Conservation (phyloP, 2,329 filamentous ascomycete species). For the Blastomyces gilchristii region DNA sequence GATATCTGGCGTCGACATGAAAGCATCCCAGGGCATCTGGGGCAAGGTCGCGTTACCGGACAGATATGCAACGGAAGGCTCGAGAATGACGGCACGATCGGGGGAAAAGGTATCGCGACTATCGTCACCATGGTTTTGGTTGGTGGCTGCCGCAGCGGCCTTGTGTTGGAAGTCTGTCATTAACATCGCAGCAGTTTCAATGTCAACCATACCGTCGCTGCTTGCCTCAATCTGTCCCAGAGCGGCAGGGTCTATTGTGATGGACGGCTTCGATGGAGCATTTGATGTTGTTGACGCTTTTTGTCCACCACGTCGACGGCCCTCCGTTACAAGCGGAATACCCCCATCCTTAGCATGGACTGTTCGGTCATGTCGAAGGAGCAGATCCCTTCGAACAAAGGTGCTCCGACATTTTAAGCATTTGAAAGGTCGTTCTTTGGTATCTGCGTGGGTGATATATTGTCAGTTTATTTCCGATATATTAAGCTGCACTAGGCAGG, state of each 20-base stretch:
- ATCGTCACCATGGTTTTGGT: conserved; percentile 38
- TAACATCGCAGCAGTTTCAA: conserved; percentile 96
- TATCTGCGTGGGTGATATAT: conserved; percentile 51
- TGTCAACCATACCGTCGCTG: conserved; percentile 83
- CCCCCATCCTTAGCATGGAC: conserved; percentile 98
- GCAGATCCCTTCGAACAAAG: conserved; percentile 91
- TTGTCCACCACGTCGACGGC: conserved; percentile 55
- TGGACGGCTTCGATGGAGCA: conserved; percentile 51
- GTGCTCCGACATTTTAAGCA: conserved; percentile 97
- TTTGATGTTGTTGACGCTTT: conserved; percentile 27
- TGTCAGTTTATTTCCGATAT: conserved; percentile 3
- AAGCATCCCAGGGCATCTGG: conserved; percentile 85
- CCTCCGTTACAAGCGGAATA: conserved; percentile 84
- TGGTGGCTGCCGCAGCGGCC: conserved; percentile 59
- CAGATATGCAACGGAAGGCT: conserved; percentile 65
- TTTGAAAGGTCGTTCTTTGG: conserved; percentile 97
- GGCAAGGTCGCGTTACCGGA: conserved; percentile 70
- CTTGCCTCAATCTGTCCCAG: conserved; percentile 68
- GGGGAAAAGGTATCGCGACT: conserved; percentile 55
- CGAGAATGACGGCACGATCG: conserved; percentile 60
- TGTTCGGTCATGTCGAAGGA: conserved; percentile 93
- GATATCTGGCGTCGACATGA: conserved; percentile 62
- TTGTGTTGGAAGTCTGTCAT: conserved; percentile 98
- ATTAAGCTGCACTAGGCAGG: too few relatives aligned
- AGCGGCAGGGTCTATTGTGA: conserved; percentile 66